Percentiles rank a stretch among this genome's conserved stretches.
Conservation (phyloP, 208 protist genomes). For the Naegleria gruberi region DNA sequence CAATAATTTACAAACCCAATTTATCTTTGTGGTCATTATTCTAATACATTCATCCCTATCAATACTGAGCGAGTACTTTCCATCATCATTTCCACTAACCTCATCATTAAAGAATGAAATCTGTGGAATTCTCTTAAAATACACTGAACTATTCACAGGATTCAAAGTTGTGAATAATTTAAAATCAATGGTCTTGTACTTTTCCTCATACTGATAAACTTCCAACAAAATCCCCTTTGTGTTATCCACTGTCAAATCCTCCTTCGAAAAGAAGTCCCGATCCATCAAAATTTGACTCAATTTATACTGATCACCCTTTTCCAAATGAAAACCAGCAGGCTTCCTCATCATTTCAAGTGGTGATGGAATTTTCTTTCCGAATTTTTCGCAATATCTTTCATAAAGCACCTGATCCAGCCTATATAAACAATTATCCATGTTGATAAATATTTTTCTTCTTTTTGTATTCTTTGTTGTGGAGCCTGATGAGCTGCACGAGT, state of each 20-base stretch:
- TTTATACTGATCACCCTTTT: background rate
- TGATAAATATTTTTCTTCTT: background rate
- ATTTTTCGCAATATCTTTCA: background rate
- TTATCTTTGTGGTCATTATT: background rate
- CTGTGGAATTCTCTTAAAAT: background rate
- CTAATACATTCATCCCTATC: background rate
- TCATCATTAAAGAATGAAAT: background rate
- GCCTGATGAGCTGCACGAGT: too few species aligned
- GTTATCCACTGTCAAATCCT: background rate
- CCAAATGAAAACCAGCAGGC: background rate
- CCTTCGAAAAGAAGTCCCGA: background rate
- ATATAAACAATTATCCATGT: background rate
- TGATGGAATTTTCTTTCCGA: background rate
- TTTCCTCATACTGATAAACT: background rate
- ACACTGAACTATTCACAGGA: background rate
- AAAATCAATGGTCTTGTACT: background rate
- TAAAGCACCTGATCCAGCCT: background rate
- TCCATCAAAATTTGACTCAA: background rate
- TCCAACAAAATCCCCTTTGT: background rate
- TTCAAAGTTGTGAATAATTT: background rate
- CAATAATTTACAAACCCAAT: background rate
- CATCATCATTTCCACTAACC: background rate
- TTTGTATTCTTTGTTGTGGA: background rate
- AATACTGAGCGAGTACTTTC: background rate
- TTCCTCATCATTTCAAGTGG: background rate